Evolutionary conservation across 2,329 filamentous ascomycete species (phyloP).

Genomic region (Leptographium flavum): DNA sequence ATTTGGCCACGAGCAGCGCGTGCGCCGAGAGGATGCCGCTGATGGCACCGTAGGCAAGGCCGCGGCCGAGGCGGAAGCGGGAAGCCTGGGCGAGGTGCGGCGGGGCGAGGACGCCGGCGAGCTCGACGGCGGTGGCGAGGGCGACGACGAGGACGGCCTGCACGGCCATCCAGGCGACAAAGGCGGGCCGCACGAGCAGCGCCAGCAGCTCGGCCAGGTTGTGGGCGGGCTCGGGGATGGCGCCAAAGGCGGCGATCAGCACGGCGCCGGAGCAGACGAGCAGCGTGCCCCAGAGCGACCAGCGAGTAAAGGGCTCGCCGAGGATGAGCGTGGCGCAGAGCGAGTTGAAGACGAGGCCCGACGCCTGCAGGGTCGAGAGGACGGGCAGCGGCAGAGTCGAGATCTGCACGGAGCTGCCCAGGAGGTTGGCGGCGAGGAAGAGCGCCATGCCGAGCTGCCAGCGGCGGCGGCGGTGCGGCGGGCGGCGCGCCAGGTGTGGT

Average conservation of each 20-base stretch:
- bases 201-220: slow-evolving; percentile 67
- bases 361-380: slow-evolving; percentile 87
- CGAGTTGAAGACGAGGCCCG: slow-evolving; percentile 94
- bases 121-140: slow-evolving; percentile 49
- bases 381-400: slow-evolving; percentile 89
- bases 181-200: slow-evolving; percentile 58
- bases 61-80: slow-evolving; percentile 51
- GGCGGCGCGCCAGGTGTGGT: slow-evolving; percentile 61
- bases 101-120: slow-evolving; percentile 29
- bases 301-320: slow-evolving; percentile 83
- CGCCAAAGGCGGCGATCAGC: slow-evolving; percentile 85
- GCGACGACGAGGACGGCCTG: slow-evolving; percentile 59
- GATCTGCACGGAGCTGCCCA: slow-evolving; percentile 94
- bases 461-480: slow-evolving; percentile 76
- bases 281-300: slow-evolving; percentile 80
- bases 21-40: slow-evolving; percentile 91
- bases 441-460: slow-evolving; percentile 98
- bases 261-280: slow-evolving; percentile 81
- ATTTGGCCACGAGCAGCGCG: slow-evolving; percentile 85
- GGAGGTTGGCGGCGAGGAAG: slow-evolving; percentile 87
- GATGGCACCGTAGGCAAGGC: slow-evolving; percentile 77
- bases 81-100: slow-evolving; percentile 13
- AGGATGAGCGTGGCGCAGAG: slow-evolving; percentile 91
- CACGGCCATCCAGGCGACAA: slow-evolving; percentile 77
- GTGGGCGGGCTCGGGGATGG: slow-evolving; percentile 85